phyloP scores from a whole-genome alignment of 139 green algal genomes.

The Haematococcus lacustris region DNA sequence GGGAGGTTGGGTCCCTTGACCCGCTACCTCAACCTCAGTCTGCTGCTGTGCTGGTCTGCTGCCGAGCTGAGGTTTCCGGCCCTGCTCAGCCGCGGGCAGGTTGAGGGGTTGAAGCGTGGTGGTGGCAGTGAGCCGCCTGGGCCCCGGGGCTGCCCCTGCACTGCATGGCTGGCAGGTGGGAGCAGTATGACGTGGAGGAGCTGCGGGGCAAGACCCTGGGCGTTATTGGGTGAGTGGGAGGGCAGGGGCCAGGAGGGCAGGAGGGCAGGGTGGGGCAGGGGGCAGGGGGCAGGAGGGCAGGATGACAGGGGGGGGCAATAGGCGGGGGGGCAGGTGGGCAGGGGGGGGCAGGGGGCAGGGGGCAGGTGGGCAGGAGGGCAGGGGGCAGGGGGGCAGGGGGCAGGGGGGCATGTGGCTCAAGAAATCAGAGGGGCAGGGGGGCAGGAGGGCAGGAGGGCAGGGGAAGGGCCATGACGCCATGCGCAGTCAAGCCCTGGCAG shows the following conservation, averaged over 20 bases:
- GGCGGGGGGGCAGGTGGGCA: too few species aligned
- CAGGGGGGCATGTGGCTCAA: too few species aligned
- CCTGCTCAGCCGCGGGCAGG: neutral
- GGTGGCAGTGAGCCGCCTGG: neutral
- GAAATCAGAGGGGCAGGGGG: too few species aligned
- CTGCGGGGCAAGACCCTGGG: conserved; percentile 67
- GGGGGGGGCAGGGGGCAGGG: too few species aligned
- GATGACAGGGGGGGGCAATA: too few species aligned
- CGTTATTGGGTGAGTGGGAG: conserved; percentile 54
- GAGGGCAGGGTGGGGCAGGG: too few species aligned
- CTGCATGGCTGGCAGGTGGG: conserved; percentile 25
- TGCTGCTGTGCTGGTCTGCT: neutral
- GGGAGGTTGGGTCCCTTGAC: neutral
- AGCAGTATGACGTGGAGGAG: conserved; percentile 60
- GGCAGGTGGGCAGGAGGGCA: too few species aligned
- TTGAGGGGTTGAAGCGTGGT: neutral
- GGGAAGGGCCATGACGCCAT: neutral
- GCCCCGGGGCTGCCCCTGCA: neutral
- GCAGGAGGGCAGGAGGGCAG: too few species aligned
- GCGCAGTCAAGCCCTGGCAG: too few species aligned
- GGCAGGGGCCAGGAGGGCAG: too few species aligned
- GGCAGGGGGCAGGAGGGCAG: too few species aligned
- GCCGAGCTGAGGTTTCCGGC: neutral
- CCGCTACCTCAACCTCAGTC: neutral
- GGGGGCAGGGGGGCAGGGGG: too few species aligned